Evolutionary conservation across 2,329 filamentous ascomycete genomes (phyloP).

Genomic region (Colletotrichum noveboracense): DNA sequence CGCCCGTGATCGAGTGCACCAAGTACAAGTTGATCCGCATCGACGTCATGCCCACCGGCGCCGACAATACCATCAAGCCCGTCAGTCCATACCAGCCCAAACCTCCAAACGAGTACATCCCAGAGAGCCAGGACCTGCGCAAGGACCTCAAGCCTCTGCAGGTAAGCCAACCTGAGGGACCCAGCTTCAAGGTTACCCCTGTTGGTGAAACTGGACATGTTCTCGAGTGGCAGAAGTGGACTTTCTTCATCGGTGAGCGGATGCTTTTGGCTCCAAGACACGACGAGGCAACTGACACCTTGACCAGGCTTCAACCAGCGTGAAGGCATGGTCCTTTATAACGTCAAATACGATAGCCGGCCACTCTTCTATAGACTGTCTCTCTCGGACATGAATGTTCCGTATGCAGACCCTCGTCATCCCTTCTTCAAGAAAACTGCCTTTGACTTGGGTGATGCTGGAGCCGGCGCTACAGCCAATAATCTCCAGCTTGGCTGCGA

Average conservation of each 20-base stretch:
- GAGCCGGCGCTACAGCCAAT: constrained; percentile 68
- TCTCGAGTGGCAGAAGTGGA: constrained; percentile 45
- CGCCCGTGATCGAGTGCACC: constrained; percentile 68
- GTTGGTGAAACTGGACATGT: constrained; percentile 9
- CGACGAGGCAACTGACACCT: neutral
- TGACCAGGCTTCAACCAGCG: constrained; percentile 57
- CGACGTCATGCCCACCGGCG: constrained; percentile 71
- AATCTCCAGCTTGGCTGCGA: constrained; percentile 72
- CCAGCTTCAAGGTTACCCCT: constrained; percentile 50
- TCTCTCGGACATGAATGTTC: constrained; percentile 65
- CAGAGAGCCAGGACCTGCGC: constrained; percentile 62
- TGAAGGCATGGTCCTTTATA: constrained; percentile 65
- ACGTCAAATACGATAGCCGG: constrained; percentile 62
- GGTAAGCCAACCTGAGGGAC: constrained; percentile 65
- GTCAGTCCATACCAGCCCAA: constrained; percentile 62
- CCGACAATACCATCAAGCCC: constrained; percentile 61
- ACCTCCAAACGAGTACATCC: constrained; percentile 67
- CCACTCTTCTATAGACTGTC: constrained; percentile 63
- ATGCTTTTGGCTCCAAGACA: neutral
- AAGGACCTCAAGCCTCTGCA: constrained; percentile 67
- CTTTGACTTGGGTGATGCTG: constrained; percentile 73
- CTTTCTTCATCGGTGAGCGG: constrained; percentile 53
- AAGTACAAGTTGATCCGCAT: constrained; percentile 71
- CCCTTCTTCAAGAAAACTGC: constrained; percentile 70
- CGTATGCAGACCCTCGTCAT: constrained; percentile 68